Evolutionary conservation across 2,329 filamentous ascomycete genomes (phyloP).

Genomic region (Diaporthe longicolla): DNA sequence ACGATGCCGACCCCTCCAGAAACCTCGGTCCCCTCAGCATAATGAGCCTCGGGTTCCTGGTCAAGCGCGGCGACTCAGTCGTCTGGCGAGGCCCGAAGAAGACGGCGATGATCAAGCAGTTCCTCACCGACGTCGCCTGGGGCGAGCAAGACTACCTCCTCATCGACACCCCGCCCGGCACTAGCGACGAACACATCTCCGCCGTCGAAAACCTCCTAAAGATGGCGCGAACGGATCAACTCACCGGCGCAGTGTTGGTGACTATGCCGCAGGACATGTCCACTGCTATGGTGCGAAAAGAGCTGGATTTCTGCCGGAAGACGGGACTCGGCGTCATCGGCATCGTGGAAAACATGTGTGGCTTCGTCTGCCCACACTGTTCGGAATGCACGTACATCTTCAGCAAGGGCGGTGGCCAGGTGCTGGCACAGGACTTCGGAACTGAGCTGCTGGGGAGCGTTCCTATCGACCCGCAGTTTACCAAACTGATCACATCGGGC

Average conservation of each 20-base stretch:
- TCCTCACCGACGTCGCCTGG: slow-evolving; percentile 93
- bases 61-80: slow-evolving; percentile 89
- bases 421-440: slow-evolving; percentile 89
- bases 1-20: slow-evolving; percentile 67
- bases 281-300: slow-evolving; percentile 93
- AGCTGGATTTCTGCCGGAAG: slow-evolving; percentile 93
- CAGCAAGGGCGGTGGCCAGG: slow-evolving; percentile 87
- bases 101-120: slow-evolving; percentile 98
- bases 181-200: slow-evolving; percentile 96
- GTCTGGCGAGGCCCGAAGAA: slow-evolving; percentile 99
- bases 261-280: slow-evolving; percentile 96
- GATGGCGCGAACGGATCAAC: slow-evolving; percentile 73
- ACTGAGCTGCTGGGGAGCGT: slow-evolving; percentile 89
- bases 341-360: slow-evolving; percentile 97
- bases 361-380: slow-evolving; percentile 85
- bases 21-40: slow-evolving; percentile 78
- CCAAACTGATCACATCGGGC: slow-evolving; percentile 85
- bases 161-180: slow-evolving; percentile 96
- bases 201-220: slow-evolving; percentile 87
- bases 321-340: slow-evolving; percentile 85
- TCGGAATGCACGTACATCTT: slow-evolving; percentile 95
- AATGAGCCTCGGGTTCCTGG: slow-evolving; percentile 94
- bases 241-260: slow-evolving; percentile 91
- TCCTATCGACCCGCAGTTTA: slow-evolving; percentile 94
- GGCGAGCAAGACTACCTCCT: slow-evolving; percentile 89